Base-by-base conservation (phyloP, 768 basidiomycete species). In the Leccinum ochraceum region DNA sequence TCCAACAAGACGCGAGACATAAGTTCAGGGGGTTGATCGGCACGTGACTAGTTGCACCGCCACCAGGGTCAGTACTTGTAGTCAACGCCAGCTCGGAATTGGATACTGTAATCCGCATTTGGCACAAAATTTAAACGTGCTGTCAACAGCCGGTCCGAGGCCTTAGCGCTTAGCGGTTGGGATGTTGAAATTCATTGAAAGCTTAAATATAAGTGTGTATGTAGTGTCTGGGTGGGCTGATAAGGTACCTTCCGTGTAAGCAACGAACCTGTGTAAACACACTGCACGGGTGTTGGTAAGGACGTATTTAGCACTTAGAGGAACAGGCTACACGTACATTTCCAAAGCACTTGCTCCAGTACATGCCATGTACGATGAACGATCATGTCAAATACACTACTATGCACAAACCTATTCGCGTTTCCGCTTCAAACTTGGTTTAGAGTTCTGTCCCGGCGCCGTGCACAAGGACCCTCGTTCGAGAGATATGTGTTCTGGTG, bases 391-490 rank as follows among this genome's bases (percentile, higher is more conserved):
- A 50, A 44, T 28, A 50, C 22, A 20, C 30, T 17, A 11, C 16
- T 1, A 42, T 1, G 36, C 10, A 53, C 26, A 20, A 52, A 36
- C 53, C 44, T 72, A 73, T 37, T 66, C 64, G 14, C 83, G 83
- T 67, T 86, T 86, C 60, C 85, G 78, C 72, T 86, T 86, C 62
- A 86, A 68, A 14, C 64, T 64, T 36, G 75, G 76, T 28, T 66
- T 69, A 55, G 68, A 64, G 57, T 70, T 77, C 34, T 63, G 61
- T 39, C 59, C 63, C 0, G 74, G 68, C 20, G 30, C 54, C 1
- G 68, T 72, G 67, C 86, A 91, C 28, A 94, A 76, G 56, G 83
- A 71, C 4, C 87, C 81, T 44, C 79, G 77, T 74, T 94, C 94
- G 30, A 95, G 74, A 26, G 74, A 76, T 37, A 66, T 64, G 65